These are phyloP conservation scores for Neurospora sp. DNA, from an alignment of 495 filamentous ascomycete genomes.

Conservation along the genomic window DNA sequence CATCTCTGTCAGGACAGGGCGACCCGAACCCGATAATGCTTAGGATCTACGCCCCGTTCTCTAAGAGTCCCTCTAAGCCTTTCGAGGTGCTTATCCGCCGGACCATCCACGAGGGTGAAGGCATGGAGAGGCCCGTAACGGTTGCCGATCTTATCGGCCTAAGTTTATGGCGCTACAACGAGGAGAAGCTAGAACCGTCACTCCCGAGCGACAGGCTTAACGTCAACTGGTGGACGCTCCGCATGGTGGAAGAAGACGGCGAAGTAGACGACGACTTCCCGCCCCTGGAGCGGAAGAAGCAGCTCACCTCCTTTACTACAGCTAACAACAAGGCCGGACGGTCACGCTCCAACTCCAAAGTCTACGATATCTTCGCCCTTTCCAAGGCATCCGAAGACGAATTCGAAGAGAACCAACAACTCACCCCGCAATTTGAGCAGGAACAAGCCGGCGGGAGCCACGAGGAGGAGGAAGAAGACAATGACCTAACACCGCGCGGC, in stretches of 20 bases:
- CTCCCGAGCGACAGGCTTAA: conserved; percentile 61
- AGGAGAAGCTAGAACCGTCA: conserved; percentile 66
- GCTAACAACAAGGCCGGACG: conserved; percentile 69
- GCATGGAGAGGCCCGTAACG: conserved; percentile 51
- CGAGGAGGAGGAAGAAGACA: conserved; percentile 26
- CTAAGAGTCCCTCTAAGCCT: conserved; percentile 54
- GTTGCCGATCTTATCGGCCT: conserved; percentile 88
- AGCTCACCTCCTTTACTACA: conserved; percentile 77
- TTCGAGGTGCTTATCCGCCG: conserved; percentile 71
- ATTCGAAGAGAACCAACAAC: conserved; percentile 63
- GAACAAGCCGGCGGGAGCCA: conserved; percentile 35
- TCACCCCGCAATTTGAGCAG: conserved; percentile 62
- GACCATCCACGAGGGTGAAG: conserved; percentile 61
- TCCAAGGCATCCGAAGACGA: conserved; percentile 70
- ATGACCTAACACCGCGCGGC: conserved; percentile 29
- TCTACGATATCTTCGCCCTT: conserved; percentile 89
- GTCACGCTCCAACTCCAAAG: conserved; percentile 63
- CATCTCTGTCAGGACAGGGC: conserved; percentile 76
- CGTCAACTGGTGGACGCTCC: conserved; percentile 83
- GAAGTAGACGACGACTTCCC: conserved; percentile 97
- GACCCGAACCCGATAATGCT: conserved; percentile 73
- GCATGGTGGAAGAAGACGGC: conserved; percentile 80
- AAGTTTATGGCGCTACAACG: conserved; percentile 74
- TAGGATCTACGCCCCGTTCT: conserved; percentile 81
- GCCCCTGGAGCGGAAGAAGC: conserved; percentile 65